Evolutionary conservation across 371 early-diverging fungal genomes (phyloP).

Genomic region (Syncephalis plumigaleata): DNA sequence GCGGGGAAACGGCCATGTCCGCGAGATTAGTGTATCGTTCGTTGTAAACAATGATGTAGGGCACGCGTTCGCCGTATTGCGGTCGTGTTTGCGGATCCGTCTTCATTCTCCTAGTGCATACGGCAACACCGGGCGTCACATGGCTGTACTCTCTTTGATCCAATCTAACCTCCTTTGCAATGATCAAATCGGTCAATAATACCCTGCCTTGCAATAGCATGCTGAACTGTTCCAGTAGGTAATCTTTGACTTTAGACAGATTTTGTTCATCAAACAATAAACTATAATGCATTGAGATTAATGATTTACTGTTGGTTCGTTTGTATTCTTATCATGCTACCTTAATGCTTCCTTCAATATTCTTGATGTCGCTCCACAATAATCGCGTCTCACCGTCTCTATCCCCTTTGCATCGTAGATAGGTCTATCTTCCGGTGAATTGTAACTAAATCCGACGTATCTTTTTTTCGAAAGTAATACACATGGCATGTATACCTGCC

Average conservation of each 20-base stretch:
- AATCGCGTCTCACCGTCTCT: slow-evolving; percentile 81
- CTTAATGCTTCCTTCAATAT: slow-evolving; percentile 54
- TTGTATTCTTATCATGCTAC: slow-evolving; percentile 19
- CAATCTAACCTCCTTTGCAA: slow-evolving; percentile 68
- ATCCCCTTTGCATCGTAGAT: slow-evolving; percentile 89
- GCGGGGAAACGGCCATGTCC: slow-evolving; percentile 53
- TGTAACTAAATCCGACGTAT: slow-evolving; percentile 76
- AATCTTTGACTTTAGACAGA: slow-evolving; percentile 56
- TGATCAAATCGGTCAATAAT: slow-evolving; percentile 56
- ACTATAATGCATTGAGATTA: slow-evolving; percentile 10
- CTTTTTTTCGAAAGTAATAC: slow-evolving; percentile 77
- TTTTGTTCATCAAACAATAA: slow-evolving; percentile 63
- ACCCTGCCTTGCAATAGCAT: slow-evolving; percentile 48
- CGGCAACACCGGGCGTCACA: slow-evolving; percentile 54
- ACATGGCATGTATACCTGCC: slow-evolving; percentile 76
- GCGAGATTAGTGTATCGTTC: slow-evolving; percentile 42
- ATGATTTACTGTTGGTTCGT: background rate
- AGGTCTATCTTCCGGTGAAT: slow-evolving; percentile 29
- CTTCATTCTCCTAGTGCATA: slow-evolving; percentile 45
- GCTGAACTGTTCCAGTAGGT: slow-evolving; percentile 44
- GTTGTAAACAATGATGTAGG: slow-evolving; percentile 62
- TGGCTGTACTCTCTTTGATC: slow-evolving; percentile 35
- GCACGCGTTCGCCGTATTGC: slow-evolving; percentile 73
- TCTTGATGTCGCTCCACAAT: slow-evolving; percentile 57
- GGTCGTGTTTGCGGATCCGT: slow-evolving; percentile 54